Conservation (phyloP, 805 yeast species). For the Lipomyces spencermartinsiae region DNA sequence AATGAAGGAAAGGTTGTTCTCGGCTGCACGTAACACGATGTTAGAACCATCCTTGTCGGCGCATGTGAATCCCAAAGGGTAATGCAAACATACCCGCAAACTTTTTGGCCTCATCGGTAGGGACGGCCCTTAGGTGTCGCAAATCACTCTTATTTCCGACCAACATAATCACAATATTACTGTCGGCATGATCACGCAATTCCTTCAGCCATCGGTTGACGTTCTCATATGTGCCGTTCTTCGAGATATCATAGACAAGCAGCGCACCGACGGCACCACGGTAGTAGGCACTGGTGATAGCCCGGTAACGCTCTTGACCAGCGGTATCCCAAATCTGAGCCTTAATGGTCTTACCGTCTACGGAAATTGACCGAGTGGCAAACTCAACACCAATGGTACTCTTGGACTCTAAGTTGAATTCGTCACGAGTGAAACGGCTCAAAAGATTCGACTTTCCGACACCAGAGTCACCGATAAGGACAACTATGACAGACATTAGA, state of each 20-base stretch:
- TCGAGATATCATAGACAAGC: conserved; percentile 92
- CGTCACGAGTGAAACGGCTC: conserved; percentile 93
- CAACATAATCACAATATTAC: conserved; percentile 92
- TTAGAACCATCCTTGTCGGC: neutral
- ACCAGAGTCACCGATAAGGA: conserved; percentile 94
- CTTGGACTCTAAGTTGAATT: conserved; percentile 90
- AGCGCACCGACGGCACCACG: conserved; percentile 98
- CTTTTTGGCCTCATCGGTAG: conserved; percentile 95
- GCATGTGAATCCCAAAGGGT: neutral
- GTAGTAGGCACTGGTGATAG: conserved; percentile 95
- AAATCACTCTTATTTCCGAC: conserved; percentile 97
- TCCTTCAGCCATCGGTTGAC: conserved; percentile 93
- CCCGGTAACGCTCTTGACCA: conserved; percentile 98
- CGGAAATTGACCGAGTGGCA: conserved; percentile 92
- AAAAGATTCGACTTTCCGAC: conserved; percentile 95
- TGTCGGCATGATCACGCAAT: conserved; percentile 94
- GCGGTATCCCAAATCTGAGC: conserved; percentile 99
- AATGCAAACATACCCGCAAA: conserved; percentile 58
- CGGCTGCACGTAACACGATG: conserved; percentile 50
- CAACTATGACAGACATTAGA: conserved; percentile 56
- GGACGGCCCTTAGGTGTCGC: conserved; percentile 92
- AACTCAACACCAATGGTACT: conserved; percentile 98
- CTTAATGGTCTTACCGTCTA: conserved; percentile 95
- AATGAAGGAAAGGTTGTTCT: conserved; percentile 88
- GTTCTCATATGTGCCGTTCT: conserved; percentile 88